Evolutionary conservation across 139 green algal species (phyloP), one percentile per base, ranked within the genome.

Genomic region (Klebsormidium nitens): DNA sequence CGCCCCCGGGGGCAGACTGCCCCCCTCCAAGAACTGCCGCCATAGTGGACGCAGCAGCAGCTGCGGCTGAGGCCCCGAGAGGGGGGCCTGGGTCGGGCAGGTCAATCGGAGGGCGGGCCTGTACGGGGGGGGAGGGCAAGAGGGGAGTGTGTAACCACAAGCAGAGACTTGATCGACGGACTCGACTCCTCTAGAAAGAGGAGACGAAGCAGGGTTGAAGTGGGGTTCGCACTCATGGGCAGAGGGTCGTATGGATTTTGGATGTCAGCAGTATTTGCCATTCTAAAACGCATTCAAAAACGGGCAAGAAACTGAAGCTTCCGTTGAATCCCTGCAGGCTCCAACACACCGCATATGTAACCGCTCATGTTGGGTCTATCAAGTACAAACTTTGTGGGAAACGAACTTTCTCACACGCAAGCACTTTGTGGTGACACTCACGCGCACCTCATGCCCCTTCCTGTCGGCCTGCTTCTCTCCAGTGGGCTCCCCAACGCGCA

Each of bases 401-500:
- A 64, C 56, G 14, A 44, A 35, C 17, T 36, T 64, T 14, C 28
- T 19, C 56, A 64, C 26, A 55, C 19, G 19, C 19, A 55, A 55
- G 46, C 19, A 23, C 14, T 44, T 58, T 44, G 19, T 36, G 17
- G 59, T 67, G 59, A 14, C 59, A 19, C 11, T 67, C 59, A 67
- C 23, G 6, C 17, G 42, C 59, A 67, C 6, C 32, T n/a, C 62
- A 5, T 23, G 17, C 4, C 31, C 38, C 23, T 71, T 4, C 38
- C 50, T 29, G 17, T 6, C 38, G 2, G 39, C 29, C 17, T 8
- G 23, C 63, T 74, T 77, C 36, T 75, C 74, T 39, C 42, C 79
- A 38, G 89, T 85, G 1, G 87, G 83, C 72, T 86, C 90, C 40
- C 87, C 78, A 26, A 92, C 84, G 1, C 84, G 59, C 23, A 93